A percentile compares a stretch with the other conserved stretches of the same genome.
These are phyloP conservation scores for Aurantiochytrium sp. DNA, from an alignment of 108 stramenopile species.

Conservation along the genomic window DNA sequence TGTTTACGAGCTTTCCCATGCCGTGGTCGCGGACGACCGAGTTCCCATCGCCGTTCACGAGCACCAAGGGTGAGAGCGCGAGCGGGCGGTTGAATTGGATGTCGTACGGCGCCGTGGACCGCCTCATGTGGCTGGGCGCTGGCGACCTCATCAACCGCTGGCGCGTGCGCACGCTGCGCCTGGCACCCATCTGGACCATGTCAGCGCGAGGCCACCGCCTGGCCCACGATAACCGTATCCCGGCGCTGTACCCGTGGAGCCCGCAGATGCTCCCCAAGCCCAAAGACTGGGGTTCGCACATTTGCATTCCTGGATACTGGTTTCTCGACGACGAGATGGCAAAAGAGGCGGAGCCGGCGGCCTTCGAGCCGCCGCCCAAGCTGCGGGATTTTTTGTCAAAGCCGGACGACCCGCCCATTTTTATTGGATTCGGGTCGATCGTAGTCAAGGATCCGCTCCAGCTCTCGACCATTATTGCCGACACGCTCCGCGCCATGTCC, in stretches of 20 bases:
- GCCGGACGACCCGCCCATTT: background rate
- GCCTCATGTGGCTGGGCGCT: conserved; percentile 21
- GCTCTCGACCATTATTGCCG: background rate
- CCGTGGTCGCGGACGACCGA: background rate
- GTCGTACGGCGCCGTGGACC: conserved; percentile 26
- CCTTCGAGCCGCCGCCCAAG: background rate
- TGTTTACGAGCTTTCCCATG: conserved; percentile 27
- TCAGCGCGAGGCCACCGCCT: conserved; percentile 20
- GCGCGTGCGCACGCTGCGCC: background rate
- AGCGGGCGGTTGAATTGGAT: background rate
- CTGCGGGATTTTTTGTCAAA: background rate
- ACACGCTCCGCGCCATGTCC: background rate
- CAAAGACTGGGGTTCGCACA: conserved; percentile 24
- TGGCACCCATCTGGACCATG: conserved; percentile 24
- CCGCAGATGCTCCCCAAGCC: conserved; percentile 27
- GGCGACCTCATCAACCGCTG: conserved; percentile 24
- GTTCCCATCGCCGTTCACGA: conserved; percentile 12
- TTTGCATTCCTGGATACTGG: conserved; percentile 14
- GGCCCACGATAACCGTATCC: background rate
- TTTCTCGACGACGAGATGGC: conserved; percentile 10
- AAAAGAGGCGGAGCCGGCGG: background rate
- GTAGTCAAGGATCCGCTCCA: background rate
- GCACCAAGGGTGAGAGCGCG: background rate
- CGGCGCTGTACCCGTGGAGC: conserved; percentile 10
- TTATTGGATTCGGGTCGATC: conserved; percentile 27